Base-by-base conservation (phyloP, 129 eudicot species). In the Tanacetum coccineum region DNA sequence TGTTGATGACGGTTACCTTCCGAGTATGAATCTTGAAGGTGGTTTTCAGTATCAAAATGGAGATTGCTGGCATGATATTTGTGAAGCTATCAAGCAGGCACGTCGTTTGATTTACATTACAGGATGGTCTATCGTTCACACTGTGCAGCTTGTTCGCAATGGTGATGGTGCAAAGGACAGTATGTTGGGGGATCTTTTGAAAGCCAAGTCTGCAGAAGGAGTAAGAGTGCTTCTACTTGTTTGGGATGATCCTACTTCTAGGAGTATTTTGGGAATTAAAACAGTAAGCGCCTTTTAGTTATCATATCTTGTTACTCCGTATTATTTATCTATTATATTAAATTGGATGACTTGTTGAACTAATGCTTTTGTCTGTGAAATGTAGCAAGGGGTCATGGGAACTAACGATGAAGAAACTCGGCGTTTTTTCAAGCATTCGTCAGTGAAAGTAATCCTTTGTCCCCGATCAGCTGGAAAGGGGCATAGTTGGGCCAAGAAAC, bases 401-500 rank as follows among this genome's bases (percentile, higher is more conserved):
- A 92, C 98, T 4, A 22, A 51, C 65, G 96, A 92, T 84, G 98
- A 92, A 71, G 91, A 83, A 67, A 88, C 91, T 62, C 85, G 85
- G 2, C 80, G 93, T 5, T 92, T 73, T 81, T 92, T 92, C 82
- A 92, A 93, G 84, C 81, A 87, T 73, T 93, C 96, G 45, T 80
- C 91, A 8, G 98, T 93, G 66, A 81, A 86, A 78, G 96, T 86
- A 47, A 66, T 88, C 48, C 87, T 93, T 65, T 85, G 89, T 76
- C 95, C 95, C 4, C 89, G 96, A 6, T 71, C 85, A n/a, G 89
- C 89, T 62, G 89, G 92, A 42, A 89, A 93, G 80, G 91, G 96
- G 28, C 88, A 84, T 67, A 93, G 98, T 59, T 88, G 96, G 95
- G 96, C 75, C 75, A 81, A 86, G 57, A 82, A 86, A 66, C 90